Evolutionary conservation across 129 eudicot genomes (phyloP).

Genomic region (Escallonia rubra): DNA sequence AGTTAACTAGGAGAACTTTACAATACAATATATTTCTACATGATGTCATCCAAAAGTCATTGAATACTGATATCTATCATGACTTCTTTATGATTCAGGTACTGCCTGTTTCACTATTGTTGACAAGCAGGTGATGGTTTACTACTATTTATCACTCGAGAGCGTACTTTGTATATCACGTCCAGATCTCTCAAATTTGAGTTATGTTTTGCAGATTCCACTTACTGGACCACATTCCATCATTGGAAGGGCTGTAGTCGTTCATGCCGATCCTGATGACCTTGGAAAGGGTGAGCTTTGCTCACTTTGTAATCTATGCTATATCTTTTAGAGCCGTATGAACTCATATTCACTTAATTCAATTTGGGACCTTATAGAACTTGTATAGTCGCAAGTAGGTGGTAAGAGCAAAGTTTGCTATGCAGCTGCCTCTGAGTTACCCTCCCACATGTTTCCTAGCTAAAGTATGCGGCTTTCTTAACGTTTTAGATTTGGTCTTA

Average conservation of each 20-base stretch:
- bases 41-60: not conserved
- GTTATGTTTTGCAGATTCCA: constrained; percentile 57
- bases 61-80: constrained; percentile 3
- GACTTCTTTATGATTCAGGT: constrained; percentile 36
- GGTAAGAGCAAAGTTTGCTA: not conserved
- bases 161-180: not conserved
- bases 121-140: constrained; percentile 67
- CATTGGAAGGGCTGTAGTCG: constrained; percentile 95
- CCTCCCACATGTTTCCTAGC: no score
- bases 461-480: no score
- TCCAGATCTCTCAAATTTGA: constrained; percentile 9
- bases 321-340: not conserved
- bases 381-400: not conserved
- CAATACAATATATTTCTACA: no score
- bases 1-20: no score
- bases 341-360: not conserved
- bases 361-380: no score
- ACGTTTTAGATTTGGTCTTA: no score
- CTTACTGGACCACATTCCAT: constrained; percentile 76
- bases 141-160: constrained; percentile 1
- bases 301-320: not conserved
- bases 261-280: constrained; percentile 97
- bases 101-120: constrained; percentile 66
- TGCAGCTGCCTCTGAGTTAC: no score
- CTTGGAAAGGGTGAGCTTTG: constrained; percentile 79